phyloP scores from a whole-genome alignment of 352 stramenopile genomes.

The Peronospora destructor region DNA sequence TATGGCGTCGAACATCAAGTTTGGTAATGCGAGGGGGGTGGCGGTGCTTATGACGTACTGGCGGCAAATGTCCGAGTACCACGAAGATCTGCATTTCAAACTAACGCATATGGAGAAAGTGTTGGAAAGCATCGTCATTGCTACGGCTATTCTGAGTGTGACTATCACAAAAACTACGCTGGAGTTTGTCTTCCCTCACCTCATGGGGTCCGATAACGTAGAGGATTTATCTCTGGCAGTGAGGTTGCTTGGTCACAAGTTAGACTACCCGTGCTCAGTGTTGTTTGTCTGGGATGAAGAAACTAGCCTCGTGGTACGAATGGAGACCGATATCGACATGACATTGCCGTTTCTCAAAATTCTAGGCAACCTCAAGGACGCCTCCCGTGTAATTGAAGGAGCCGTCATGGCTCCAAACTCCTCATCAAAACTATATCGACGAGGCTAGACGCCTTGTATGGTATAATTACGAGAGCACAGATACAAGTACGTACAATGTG shows the following conservation, averaged over 20 bases:
- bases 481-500: too few species aligned
- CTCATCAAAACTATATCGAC: slow-evolving; percentile 7
- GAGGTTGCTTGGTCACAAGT: slow-evolving; percentile 24
- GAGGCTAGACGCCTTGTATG: neutral
- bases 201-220: slow-evolving; percentile 29
- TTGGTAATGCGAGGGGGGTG: slow-evolving; percentile 25
- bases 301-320: slow-evolving; percentile 25
- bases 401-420: slow-evolving; percentile 11
- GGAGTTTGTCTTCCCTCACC: slow-evolving; percentile 31
- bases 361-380: slow-evolving; percentile 23
- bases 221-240: slow-evolving; percentile 28
- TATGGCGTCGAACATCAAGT: slow-evolving; percentile 30
- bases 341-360: slow-evolving; percentile 19
- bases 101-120: slow-evolving; percentile 30
- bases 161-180: slow-evolving; percentile 31
- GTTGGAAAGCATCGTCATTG: slow-evolving; percentile 26
- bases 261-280: slow-evolving; percentile 30
- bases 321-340: slow-evolving; percentile 29
- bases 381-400: slow-evolving; percentile 20
- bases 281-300: slow-evolving; percentile 36
- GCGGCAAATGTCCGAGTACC: slow-evolving; percentile 28
- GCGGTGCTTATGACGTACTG: slow-evolving; percentile 34
- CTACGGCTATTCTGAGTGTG: slow-evolving; percentile 19
- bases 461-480: slow-evolving; percentile 1
- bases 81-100: slow-evolving; percentile 33